phyloP scores from a whole-genome alignment of 2,329 filamentous ascomycete genomes.

The Neodidymelliopsis sp. region DNA sequence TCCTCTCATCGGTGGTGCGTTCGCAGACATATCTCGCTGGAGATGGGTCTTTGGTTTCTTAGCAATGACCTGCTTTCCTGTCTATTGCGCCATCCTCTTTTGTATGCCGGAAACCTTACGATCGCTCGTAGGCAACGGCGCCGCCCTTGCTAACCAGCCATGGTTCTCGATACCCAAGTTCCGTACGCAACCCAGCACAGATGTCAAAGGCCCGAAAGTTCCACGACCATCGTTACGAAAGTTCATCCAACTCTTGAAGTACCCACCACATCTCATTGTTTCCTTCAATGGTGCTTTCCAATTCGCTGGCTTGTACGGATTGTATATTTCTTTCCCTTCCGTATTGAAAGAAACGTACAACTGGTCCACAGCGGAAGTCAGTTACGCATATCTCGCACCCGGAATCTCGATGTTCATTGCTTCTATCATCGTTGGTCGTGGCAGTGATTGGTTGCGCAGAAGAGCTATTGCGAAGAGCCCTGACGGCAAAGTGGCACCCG shows the following conservation, averaged over 20 bases:
- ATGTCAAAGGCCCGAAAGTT: slow-evolving; percentile 27
- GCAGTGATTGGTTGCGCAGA: slow-evolving; percentile 50
- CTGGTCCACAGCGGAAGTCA: slow-evolving; percentile 46
- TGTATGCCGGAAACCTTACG: slow-evolving; percentile 58
- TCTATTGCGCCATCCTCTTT: slow-evolving; percentile 44
- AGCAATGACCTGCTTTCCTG: slow-evolving; percentile 33
- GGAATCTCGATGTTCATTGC: slow-evolving; percentile 45
- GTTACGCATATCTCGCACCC: slow-evolving; percentile 49
- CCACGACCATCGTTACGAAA: slow-evolving; percentile 34
- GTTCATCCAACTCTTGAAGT: slow-evolving; percentile 35
- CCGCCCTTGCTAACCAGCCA: slow-evolving; percentile 32
- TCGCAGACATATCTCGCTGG: slow-evolving; percentile 49
- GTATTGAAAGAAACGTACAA: slow-evolving; percentile 42
- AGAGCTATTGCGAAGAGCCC: slow-evolving; percentile 32
- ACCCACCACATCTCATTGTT: slow-evolving; percentile 41
- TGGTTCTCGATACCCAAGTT: slow-evolving; percentile 38
- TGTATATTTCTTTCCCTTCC: slow-evolving; percentile 36
- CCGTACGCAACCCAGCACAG: slow-evolving; percentile 29
- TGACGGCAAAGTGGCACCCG: slow-evolving; percentile 44
- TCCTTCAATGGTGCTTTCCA: slow-evolving; percentile 38
- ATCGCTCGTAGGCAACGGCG: slow-evolving; percentile 55
- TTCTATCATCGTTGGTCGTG: slow-evolving; percentile 49
- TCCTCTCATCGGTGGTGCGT: slow-evolving; percentile 53
- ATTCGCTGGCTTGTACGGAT: slow-evolving; percentile 38
- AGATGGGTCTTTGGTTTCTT: slow-evolving; percentile 56